Evolutionary conservation across 2,329 filamentous ascomycete genomes (phyloP).

Genomic region (Apiospora phragmitis): DNA sequence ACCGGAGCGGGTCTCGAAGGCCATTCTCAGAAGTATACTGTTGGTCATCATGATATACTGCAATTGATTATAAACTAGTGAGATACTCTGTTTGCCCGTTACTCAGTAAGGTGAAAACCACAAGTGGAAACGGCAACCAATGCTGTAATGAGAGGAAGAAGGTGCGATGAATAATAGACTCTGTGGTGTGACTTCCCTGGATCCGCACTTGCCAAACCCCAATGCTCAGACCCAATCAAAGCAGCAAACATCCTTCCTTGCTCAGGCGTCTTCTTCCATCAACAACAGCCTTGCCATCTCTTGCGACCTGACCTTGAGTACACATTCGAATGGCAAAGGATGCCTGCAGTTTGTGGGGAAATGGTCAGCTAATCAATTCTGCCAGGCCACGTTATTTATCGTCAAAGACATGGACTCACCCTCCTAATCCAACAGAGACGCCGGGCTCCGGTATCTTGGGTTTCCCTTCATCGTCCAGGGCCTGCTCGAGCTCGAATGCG

Average conservation of each 20-base stretch:
- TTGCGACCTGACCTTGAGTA: slow-evolving; percentile 12
- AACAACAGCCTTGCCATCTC: slow-evolving; percentile 15
- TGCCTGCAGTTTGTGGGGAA: neutral
- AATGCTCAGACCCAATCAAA: neutral
- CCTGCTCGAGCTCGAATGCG: slow-evolving; percentile 35
- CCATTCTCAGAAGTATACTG: neutral
- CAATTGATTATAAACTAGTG: neutral
- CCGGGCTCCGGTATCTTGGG: slow-evolving; percentile 16
- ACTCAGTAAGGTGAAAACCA: neutral
- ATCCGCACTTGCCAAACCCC: neutral
- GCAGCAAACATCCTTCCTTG: neutral
- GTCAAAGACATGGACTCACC: slow-evolving; percentile 8
- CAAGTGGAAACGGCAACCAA: neutral
- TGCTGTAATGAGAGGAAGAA: neutral
- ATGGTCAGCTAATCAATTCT: neutral
- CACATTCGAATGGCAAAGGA: slow-evolving; percentile 16
- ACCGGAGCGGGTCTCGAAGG: neutral
- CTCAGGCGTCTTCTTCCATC: slow-evolving; percentile 11
- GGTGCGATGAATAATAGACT: neutral
- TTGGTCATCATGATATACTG: neutral
- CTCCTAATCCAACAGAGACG: slow-evolving; percentile 17
- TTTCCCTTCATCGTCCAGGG: slow-evolving; percentile 33
- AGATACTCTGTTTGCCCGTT: neutral
- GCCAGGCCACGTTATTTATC: neutral
- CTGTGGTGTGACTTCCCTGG: neutral